phyloP scores from a whole-genome alignment of 352 stramenopile genomes.

The Globisporangium barbulae region DNA sequence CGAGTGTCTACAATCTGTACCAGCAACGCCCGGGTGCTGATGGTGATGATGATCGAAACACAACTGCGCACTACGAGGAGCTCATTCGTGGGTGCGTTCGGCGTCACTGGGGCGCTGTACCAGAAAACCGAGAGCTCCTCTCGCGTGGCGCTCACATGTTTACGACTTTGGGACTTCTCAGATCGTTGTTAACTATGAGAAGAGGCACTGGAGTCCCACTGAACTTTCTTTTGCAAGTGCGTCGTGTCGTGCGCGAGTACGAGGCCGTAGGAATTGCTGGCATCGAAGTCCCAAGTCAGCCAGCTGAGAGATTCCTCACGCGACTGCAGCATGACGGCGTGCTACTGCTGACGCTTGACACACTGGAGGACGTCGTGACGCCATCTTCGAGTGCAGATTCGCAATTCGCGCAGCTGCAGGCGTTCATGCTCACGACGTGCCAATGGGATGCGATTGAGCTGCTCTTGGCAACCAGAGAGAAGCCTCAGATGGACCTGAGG shows the following conservation, averaged over 20 bases:
- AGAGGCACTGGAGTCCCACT: slow-evolving; percentile 26
- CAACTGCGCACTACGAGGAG: slow-evolving; percentile 8
- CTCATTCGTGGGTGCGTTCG: slow-evolving; percentile 36
- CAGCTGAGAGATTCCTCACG: slow-evolving; percentile 26
- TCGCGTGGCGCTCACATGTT: slow-evolving; percentile 44
- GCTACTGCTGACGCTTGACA: slow-evolving; percentile 38
- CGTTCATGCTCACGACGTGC: slow-evolving; percentile 22
- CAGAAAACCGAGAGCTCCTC: slow-evolving; percentile 28
- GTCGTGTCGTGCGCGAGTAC: slow-evolving; percentile 36
- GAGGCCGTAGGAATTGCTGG: slow-evolving; percentile 28
- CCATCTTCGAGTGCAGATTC: not conserved
- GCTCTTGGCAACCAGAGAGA: not conserved
- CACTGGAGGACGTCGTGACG: slow-evolving; percentile 28
- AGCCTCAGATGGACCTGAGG: not conserved
- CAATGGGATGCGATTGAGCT: slow-evolving; percentile 40
- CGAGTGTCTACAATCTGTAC: slow-evolving; percentile 17
- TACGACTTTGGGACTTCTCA: slow-evolving; percentile 33
- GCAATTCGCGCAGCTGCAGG: slow-evolving; percentile 27
- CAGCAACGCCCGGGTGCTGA: not conserved
- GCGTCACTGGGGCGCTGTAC: slow-evolving; percentile 36
- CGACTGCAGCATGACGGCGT: slow-evolving; percentile 20
- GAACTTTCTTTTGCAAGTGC: slow-evolving; percentile 26
- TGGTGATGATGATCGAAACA: not conserved
- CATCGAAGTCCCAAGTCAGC: slow-evolving; percentile 2
- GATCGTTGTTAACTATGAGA: slow-evolving; percentile 23